Evolutionary conservation across 768 basidiomycete species (phyloP), one percentile per base, ranked within the genome.

Genomic region (Tricholoma flavovirens): DNA sequence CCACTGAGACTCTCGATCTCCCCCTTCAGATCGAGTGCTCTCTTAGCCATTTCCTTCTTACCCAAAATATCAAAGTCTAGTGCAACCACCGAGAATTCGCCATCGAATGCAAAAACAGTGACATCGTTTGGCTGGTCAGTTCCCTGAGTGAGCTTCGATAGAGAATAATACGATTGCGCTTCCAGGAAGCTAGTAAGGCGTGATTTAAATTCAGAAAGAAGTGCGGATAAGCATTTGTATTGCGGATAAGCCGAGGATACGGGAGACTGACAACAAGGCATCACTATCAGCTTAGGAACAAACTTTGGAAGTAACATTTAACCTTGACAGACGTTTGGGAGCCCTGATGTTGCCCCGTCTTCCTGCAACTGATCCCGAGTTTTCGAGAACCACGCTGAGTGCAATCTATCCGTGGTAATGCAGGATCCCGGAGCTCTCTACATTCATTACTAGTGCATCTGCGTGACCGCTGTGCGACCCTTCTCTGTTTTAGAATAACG

Each of bases 81-180:
- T 5, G 75, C 73, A 19, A 80, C 77, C 40, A 76, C 65, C 1
- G 79, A 76, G 66, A 70, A 81, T 67, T 83, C 80, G 22, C 79
- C 80, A 45, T 77, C 75, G 56, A 83, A 81, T 22, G 66, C 67
- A 61, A 83, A 82, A 30, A 69, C 60, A 10, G 72, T 62, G 22
- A 64, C 15, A 5, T 55, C 12, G 15, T 59, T 48, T 22, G 55
- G 56, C 15, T 45, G 51, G 14, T 55, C 49, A 26, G 35, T 5
- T 30, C 29, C 48, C 45, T 24, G 22, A 49, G 53, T 49, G 48
- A 43, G 36, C 57, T 38, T 35, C 67, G 70, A 60, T 67, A 66
- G 62, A 51, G 61, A 65, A 54, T 75, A 75, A 49, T 67, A 60
- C 1, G 66, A 63, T 53, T 73, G 76, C 2, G 69, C 71, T 51